Base-by-base conservation (phyloP, 108 stramenopile genomes). In the Cafeteria roenbergensis region DNA sequence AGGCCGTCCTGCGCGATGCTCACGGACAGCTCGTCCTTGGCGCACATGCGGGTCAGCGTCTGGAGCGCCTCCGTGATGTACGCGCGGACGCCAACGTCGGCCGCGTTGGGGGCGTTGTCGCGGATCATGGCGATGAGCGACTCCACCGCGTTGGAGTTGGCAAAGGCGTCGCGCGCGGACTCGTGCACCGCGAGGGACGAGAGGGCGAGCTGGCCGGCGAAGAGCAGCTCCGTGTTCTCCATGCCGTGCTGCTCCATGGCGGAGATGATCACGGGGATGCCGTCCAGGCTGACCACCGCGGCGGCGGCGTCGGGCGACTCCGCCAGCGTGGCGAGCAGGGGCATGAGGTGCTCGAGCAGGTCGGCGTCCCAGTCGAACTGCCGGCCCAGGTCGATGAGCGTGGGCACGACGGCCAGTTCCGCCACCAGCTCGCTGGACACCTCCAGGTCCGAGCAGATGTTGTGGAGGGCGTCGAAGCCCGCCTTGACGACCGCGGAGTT, bases 301-400 rank as follows among this genome's bases (percentile, higher is more conserved):
- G 65, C 26, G 61, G 42, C 22, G 48, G 34, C 53, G 31, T 50
- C 61, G 20, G 21, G 8, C 4, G 60, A 63, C 42, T 69, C 35
- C 28, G 68, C 65, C 65, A 69, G 51, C 22, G 65, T 69, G 27
- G 68, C 68, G n/a, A 69, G n/a, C 1, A 69, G 53, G 20, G 65
- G 58, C 61, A 63, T 34, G 0, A 26, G 28, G 34, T 42, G 22
- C 35, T 63, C 62, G 26, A 69, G 24, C 4, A 69, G 60, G 14
- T 69, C 68, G 31, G 35, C 62, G 62, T 69, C 68, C 68, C 68
- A 69, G 31, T 69, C 68, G 48, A 30, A 57, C 62, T 62, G 30
- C 0, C 28, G 8, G 27, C 65, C 22, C 24, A 30, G 25, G 32
- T 61, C 61, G 25, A 69, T 33, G 32, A 69, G 64, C 54, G 28